Conservation (phyloP, 2,329 filamentous ascomycete genomes). For the Colletotrichum spaethianum region DNA sequence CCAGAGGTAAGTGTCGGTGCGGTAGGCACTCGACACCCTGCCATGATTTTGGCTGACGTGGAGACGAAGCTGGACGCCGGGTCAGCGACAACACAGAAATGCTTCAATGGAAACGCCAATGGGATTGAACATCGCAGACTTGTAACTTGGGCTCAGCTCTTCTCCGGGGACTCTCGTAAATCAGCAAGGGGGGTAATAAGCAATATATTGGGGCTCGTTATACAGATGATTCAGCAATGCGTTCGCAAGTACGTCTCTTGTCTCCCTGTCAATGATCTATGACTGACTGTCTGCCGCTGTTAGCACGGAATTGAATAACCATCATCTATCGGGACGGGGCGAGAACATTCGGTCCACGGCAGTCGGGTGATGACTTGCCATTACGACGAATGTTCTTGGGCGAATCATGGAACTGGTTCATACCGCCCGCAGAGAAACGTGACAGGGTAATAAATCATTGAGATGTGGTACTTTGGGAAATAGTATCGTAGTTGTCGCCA, state of each 20-base stretch:
- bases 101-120: no score
- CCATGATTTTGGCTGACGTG: neutral
- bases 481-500: neutral
- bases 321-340: no score
- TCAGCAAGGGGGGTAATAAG: neutral
- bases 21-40: neutral
- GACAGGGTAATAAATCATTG: no score
- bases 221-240: neutral
- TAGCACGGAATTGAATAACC: neutral
- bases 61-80: neutral
- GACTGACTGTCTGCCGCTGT: neutral
- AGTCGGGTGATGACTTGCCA: neutral
- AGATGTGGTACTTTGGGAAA: no score
- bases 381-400: neutral
- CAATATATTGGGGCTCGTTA: neutral
- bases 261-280: neutral
- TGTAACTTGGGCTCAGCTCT: neutral
- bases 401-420: neutral
- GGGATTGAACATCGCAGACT: neutral
- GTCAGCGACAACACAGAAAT: neutral
- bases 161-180: neutral
- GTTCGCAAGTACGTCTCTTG: neutral
- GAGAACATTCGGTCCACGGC: no score
- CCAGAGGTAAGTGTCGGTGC: neutral
- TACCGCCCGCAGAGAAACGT: neutral